Conservation (phyloP, 495 filamentous ascomycete genomes). For the Staphylotrichum longicolle region DNA sequence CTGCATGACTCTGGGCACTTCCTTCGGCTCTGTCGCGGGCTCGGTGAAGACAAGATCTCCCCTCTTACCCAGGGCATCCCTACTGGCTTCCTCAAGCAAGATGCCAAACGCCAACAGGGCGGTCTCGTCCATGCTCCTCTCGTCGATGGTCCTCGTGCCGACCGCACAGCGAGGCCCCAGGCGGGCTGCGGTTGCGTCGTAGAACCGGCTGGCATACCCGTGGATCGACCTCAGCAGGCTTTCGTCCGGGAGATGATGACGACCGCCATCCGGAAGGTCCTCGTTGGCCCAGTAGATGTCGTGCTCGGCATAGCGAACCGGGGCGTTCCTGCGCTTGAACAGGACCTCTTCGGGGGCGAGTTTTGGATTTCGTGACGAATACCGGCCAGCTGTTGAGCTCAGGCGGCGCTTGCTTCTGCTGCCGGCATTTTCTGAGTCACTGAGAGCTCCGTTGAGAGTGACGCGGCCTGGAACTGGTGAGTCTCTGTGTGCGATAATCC, state of each 20-base stretch:
- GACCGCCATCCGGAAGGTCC: conserved; percentile 41
- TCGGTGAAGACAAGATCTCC: conserved; percentile 78
- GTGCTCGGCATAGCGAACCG: conserved; percentile 62
- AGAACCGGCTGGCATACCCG: conserved; percentile 70
- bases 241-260: conserved; percentile 59
- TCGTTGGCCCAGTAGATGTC: conserved; percentile 66
- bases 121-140: conserved; percentile 78
- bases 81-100: conserved; percentile 71
- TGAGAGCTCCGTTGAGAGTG: conserved; percentile 26
- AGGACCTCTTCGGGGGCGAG: conserved; percentile 73
- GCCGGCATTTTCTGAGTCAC: conserved; percentile 32
- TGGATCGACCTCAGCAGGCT: conserved; percentile 77
- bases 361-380: conserved; percentile 47
- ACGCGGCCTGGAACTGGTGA: conserved; percentile 46
- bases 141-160: conserved; percentile 39
- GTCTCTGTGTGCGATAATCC: neutral
- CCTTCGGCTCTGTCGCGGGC: conserved; percentile 39
- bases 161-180: conserved; percentile 23
- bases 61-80: conserved; percentile 60
- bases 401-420: conserved; percentile 41
- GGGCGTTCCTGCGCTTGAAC: conserved; percentile 61
- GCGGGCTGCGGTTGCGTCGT: conserved; percentile 45
- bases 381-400: conserved; percentile 48
- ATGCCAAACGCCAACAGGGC: conserved; percentile 79
- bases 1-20: neutral